phyloP scores from a whole-genome alignment of 768 basidiomycete genomes.

The Tylopilus sp. region DNA sequence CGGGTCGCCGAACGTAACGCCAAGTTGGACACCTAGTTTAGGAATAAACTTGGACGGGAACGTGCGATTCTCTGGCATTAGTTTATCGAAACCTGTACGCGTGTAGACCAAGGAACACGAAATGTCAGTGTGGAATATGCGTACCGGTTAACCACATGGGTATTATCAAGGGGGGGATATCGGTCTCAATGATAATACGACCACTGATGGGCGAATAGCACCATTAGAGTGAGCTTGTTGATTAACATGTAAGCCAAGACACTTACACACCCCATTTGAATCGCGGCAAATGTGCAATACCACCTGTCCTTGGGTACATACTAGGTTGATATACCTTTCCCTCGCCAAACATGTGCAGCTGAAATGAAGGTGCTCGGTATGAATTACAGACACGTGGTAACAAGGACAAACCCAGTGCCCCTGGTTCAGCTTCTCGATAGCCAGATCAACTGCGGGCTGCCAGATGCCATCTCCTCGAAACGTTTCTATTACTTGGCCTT shows the following conservation, averaged over 20 bases:
- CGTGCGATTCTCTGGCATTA: conserved; percentile 85
- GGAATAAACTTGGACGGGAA: conserved; percentile 76
- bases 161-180: conserved; percentile 70
- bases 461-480: conserved; percentile 87
- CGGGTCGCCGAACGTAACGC: conserved; percentile 79
- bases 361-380: background rate
- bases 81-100: conserved; percentile 66
- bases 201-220: conserved; percentile 46
- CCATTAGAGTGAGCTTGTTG: background rate
- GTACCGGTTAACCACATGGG: conserved; percentile 93
- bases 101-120: background rate
- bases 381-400: conserved; percentile 1
- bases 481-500: conserved; percentile 91
- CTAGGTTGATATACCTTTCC: conserved; percentile 80
- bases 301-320: conserved; percentile 42
- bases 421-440: conserved; percentile 72
- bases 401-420: conserved; percentile 76
- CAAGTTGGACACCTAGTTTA: conserved; percentile 55
- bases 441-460: conserved; percentile 82
- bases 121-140: conserved; percentile 2
- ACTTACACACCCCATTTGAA: conserved; percentile 98
- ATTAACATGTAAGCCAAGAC: background rate
- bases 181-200: conserved; percentile 72
- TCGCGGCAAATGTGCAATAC: conserved; percentile 52
- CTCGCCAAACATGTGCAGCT: conserved; percentile 92